Conservation (phyloP, 768 basidiomycete genomes). For the Strobilomyces confusus region DNA sequence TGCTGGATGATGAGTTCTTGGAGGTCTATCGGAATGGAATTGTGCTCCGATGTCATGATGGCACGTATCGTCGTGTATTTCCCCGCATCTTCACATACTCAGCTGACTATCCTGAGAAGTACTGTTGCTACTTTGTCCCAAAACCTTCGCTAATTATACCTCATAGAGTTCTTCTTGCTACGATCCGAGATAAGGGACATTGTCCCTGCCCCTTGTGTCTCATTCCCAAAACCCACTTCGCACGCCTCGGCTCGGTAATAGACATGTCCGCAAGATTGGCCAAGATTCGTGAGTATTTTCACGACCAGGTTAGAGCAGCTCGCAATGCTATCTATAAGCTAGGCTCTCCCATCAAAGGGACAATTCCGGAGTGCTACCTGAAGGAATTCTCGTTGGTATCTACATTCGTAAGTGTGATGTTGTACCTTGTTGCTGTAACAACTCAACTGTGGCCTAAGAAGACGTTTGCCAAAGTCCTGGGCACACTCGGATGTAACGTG, state of each 20-base stretch:
- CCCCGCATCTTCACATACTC: no score
- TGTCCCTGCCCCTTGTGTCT: not conserved
- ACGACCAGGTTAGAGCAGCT: not conserved
- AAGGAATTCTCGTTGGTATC: not conserved
- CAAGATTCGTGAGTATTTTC: not conserved
- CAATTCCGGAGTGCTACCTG: not conserved
- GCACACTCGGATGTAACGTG: not conserved
- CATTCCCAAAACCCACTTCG: not conserved
- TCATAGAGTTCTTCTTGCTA: no score
- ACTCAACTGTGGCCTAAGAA: no score
- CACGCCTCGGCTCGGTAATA: not conserved
- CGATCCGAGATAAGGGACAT: not conserved
- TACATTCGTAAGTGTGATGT: not conserved
- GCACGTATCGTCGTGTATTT: no score
- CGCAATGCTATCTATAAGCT: not conserved
- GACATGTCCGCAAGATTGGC: not conserved
- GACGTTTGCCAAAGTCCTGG: not conserved
- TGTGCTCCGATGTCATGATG: no score
- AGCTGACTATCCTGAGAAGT: no score
- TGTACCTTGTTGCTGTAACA: no score
- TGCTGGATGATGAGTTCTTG: no score
- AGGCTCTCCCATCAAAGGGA: not conserved
- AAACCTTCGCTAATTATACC: no score
- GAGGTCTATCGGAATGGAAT: no score
- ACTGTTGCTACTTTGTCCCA: no score